phyloP scores from a whole-genome alignment of 2,329 filamentous ascomycete genomes.

The Zymoseptoria tritici region DNA sequence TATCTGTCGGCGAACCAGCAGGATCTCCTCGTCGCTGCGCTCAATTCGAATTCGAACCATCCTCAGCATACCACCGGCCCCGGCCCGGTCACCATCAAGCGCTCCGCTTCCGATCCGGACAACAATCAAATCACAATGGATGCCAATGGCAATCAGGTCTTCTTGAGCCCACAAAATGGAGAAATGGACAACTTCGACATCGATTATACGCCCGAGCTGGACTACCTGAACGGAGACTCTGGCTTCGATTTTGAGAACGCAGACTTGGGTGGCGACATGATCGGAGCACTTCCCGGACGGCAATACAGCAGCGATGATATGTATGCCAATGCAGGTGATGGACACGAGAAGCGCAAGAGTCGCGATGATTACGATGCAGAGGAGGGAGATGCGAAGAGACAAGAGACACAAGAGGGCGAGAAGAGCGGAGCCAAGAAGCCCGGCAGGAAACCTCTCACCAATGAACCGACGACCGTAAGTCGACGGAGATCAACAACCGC shows the following conservation, averaged over 20 bases:
- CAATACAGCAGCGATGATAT: slow-evolving; percentile 26
- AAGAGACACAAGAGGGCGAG: slow-evolving; percentile 73
- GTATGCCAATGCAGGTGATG: slow-evolving; percentile 35
- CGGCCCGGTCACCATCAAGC: slow-evolving; percentile 3
- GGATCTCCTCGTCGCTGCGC: slow-evolving; percentile 41
- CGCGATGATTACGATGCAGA: slow-evolving; percentile 59
- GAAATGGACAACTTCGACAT: slow-evolving; percentile 21
- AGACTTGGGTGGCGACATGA: slow-evolving; percentile 54
- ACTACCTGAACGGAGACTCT: slow-evolving; percentile 69
- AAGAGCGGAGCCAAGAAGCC: slow-evolving; percentile 84
- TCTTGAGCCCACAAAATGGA: slow-evolving; percentile 24
- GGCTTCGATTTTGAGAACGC: slow-evolving; percentile 68
- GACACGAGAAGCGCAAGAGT: slow-evolving; percentile 65
- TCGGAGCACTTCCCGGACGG: slow-evolving; percentile 62
- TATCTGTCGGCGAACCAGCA: slow-evolving; percentile 40
- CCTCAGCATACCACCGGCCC: slow-evolving; percentile 20
- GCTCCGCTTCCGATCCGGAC: slow-evolving; percentile 8
- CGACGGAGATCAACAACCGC: not conserved
- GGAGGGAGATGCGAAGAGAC: slow-evolving; percentile 62
- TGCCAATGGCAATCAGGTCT: slow-evolving; percentile 16
- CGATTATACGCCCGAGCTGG: slow-evolving; percentile 63
- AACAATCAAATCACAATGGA: slow-evolving; percentile 16
- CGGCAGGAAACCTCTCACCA: slow-evolving; percentile 88
- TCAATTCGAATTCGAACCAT: slow-evolving; percentile 34
- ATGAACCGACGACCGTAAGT: slow-evolving; percentile 90